phyloP scores from a whole-genome alignment of 176 grass and related monocot genomes.

The Phyllostachys edulis region DNA sequence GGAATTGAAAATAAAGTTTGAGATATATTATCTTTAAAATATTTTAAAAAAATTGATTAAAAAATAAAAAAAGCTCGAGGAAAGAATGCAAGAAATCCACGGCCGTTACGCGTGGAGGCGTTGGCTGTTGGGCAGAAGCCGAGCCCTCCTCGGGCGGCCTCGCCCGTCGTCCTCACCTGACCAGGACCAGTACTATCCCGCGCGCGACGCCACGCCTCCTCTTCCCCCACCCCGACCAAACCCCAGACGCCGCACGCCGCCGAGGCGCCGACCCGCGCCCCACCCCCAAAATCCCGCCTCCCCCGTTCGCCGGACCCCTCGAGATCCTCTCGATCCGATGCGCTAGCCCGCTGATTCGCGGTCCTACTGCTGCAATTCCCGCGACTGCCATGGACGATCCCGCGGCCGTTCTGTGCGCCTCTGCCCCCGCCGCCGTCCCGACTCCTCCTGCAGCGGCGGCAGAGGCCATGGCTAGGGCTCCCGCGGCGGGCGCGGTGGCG shows the following conservation, averaged over 20 bases:
- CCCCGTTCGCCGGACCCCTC: not conserved
- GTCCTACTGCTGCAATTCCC: not conserved
- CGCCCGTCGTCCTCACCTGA: not conserved
- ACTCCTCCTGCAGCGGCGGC: not conserved
- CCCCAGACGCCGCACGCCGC: not conserved
- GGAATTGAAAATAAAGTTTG: too few relatives aligned
- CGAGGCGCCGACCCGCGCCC: not conserved
- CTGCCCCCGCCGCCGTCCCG: not conserved
- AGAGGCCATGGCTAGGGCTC: conserved; percentile 5
- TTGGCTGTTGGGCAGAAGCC: not conserved
- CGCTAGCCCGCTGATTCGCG: conserved; percentile 14
- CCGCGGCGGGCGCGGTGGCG: not conserved
- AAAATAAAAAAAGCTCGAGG: too few relatives aligned
- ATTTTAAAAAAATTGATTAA: too few relatives aligned
- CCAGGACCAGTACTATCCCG: not conserved
- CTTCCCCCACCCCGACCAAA: not conserved
- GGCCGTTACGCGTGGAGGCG: not conserved
- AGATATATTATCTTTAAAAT: too few relatives aligned
- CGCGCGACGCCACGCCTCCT: not conserved
- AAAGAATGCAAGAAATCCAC: not conserved
- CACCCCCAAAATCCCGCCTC: not conserved
- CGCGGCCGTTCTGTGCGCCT: not conserved
- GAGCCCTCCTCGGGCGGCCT: not conserved
- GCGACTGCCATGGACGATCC: conserved; percentile 26
- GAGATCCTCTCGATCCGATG: conserved; percentile 16